Percentiles rank a stretch among this genome's conserved stretches.
Evolutionary conservation across 495 filamentous ascomycete species (phyloP).

Genomic region (Hyaloscypha finlandica): DNA sequence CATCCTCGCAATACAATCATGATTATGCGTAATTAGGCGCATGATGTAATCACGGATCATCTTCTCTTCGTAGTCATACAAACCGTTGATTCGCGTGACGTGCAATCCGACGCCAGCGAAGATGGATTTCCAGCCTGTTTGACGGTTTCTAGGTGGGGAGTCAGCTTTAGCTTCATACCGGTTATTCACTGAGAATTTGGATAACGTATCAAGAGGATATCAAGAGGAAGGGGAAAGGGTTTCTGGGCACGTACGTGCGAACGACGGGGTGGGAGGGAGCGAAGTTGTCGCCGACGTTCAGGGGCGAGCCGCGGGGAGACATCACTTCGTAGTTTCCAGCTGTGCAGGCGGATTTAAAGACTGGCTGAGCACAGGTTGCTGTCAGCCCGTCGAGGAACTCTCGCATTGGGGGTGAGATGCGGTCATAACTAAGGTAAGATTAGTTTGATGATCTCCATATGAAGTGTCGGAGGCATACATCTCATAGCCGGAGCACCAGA

Average conservation of each 20-base stretch:
- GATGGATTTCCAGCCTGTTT: constrained; percentile 51
- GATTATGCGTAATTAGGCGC: constrained; percentile 44
- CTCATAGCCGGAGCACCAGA: constrained; percentile 49
- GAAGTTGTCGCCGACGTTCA: constrained; percentile 43
- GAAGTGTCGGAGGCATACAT: constrained; percentile 27
- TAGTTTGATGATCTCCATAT: not conserved
- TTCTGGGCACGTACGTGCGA: constrained; percentile 33
- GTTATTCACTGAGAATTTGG: no score
- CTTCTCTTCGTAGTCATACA: constrained; percentile 40
- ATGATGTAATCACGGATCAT: constrained; percentile 45
- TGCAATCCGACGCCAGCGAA: constrained; percentile 47
- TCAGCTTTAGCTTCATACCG: no score
- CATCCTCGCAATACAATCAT: constrained; percentile 45
- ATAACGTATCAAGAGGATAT: no score
- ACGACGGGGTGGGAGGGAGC: constrained; percentile 45
- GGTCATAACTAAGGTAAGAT: constrained; percentile 33
- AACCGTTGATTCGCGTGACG: constrained; percentile 42
- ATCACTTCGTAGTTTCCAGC: constrained; percentile 42
- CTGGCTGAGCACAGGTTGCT: constrained; percentile 45
- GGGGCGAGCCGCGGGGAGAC: constrained; percentile 42
- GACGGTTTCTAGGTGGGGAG: constrained; percentile 35
- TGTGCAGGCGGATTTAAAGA: constrained; percentile 40
- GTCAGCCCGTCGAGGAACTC: constrained; percentile 41
- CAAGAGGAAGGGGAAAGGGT: no score
- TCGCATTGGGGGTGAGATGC: constrained; percentile 37